phyloP scores from a whole-genome alignment of 2,329 filamentous ascomycete genomes.

The Sarocladium kiliense region DNA sequence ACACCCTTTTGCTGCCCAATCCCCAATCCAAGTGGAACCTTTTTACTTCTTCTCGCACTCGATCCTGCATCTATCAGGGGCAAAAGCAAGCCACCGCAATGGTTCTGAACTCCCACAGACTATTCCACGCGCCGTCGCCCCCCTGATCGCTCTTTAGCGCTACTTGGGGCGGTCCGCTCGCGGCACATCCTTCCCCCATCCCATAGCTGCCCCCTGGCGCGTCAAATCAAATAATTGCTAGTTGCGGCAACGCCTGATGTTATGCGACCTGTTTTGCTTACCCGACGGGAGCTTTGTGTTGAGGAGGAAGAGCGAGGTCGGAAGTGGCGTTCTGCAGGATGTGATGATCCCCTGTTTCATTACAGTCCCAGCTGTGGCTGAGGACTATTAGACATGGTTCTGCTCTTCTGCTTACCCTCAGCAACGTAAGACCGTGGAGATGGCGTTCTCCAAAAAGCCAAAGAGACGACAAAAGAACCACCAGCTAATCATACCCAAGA shows the following conservation, averaged over 20 bases:
- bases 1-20: not conserved
- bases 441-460: too few relatives aligned
- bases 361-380: too few relatives aligned
- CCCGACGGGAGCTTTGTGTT: not conserved
- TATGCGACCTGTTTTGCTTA: not conserved
- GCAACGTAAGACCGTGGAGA: not conserved
- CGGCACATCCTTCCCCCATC: not conserved
- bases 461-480: not conserved
- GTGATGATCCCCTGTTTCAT: too few relatives aligned
- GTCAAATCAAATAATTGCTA: not conserved
- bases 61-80: slow-evolving; percentile 3
- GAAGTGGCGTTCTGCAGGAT: not conserved
- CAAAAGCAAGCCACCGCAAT: not conserved
- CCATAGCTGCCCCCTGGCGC: not conserved
- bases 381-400: too few relatives aligned
- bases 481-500: not conserved
- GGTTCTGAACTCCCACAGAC: not conserved
- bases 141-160: slow-evolving; percentile 1
- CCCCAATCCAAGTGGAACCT: not conserved
- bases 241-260: not conserved
- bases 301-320: not conserved
- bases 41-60: not conserved
- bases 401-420: too few relatives aligned
- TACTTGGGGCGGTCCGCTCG: slow-evolving; percentile 3
- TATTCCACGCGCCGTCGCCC: not conserved